Base-by-base conservation (phyloP, 805 yeast genomes). In the Wickerhamiella australiensis region DNA sequence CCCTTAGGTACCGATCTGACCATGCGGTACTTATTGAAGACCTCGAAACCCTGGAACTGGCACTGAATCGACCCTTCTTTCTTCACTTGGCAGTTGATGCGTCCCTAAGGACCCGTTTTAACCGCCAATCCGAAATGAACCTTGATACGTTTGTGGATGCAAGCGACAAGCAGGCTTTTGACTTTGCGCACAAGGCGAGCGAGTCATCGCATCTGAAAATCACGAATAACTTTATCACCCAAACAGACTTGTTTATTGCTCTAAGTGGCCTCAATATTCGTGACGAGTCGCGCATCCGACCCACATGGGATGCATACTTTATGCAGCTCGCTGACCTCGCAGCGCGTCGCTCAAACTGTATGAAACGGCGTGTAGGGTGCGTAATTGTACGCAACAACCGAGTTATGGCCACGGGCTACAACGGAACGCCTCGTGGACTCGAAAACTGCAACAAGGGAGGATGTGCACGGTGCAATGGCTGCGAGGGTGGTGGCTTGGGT, bases 331-430 rank as follows among this genome's bases (percentile, higher is more conserved):
- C 98, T 0, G 87, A 85, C 56, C 72, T 92, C 59, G 98, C 98
- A 0, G 95, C 98, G 0, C 69, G 80, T 43, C 71, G 99, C 56
- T 81, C 94, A 23, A 92, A 92, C 57, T 92, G 99, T 68, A 92
- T 92, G 97, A 92, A 92, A 65, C 70, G 99, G 52, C 73, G 95
- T 48, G 99, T 92, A 2, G 99, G 99, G 0, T 90, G 97, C 65
- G 97, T 92, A 7, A 76, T 92, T 15, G 96, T 86, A 2, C 74
- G 86, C 48, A 92, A 85, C 43, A 78, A 77, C 35, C 71, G 96
- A 50, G 94, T 92, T 23, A 74, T 92, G 22, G 92, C 97, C 2
- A 92, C 99, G 0, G 99, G 99, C 0, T 92, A 92, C 65, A 92
- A 92, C 60, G 99, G 99, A 1, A 92, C 99, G 0, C 97, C 99